Percentiles rank a stretch among this genome's conserved stretches.
phyloP scores from a whole-genome alignment of 1,139 yeast genomes.

The Pichia norvegensis region DNA sequence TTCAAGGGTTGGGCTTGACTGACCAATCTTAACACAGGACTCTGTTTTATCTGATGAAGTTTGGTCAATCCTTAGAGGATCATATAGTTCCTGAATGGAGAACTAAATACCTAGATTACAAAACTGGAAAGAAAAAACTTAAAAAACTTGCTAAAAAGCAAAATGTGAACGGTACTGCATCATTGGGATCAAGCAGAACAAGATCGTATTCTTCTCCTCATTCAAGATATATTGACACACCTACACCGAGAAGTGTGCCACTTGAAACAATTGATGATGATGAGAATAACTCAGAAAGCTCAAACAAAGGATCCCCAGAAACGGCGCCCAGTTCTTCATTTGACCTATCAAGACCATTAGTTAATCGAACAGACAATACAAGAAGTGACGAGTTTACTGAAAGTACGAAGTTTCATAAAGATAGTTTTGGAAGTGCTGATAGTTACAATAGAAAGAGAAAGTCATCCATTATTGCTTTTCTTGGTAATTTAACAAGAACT shows the following conservation, averaged over 20 bases:
- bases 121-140: constrained; percentile 52
- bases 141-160: constrained; percentile 35
- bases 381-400: background rate
- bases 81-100: constrained; percentile 82
- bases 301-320: background rate
- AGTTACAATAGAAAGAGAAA: constrained; percentile 1
- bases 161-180: constrained; percentile 10
- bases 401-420: background rate
- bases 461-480: constrained; percentile 10
- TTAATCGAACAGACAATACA: background rate
- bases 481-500: constrained; percentile 15
- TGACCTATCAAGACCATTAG: background rate
- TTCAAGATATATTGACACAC: constrained; percentile 1
- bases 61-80: constrained; percentile 51
- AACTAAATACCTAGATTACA: constrained; percentile 71
- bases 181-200: constrained; percentile 2
- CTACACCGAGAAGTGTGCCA: background rate
- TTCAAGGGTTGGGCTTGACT: background rate
- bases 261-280: background rate
- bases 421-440: background rate
- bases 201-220: background rate
- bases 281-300: background rate
- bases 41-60: too few relatives aligned
- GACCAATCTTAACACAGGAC: too few relatives aligned
- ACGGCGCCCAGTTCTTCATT: background rate